Percentiles rank a stretch among this genome's conserved stretches.
phyloP scores from a whole-genome alignment of 306 rosid species.

The Pyrus communis region DNA sequence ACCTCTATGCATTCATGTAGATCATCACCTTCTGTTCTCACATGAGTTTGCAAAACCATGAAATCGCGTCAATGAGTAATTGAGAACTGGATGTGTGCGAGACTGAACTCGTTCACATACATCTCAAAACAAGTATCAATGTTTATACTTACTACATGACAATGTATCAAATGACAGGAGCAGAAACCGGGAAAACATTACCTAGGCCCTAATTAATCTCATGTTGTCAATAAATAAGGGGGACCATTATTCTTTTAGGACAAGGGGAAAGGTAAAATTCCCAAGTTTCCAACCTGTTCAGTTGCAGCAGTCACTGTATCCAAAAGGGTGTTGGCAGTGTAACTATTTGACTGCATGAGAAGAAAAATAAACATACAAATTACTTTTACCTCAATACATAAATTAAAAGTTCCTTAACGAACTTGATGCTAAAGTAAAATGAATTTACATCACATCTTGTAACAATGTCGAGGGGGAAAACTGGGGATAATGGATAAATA shows the following conservation, averaged over 20 bases:
- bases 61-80: too few species aligned
- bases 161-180: too few species aligned
- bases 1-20: too few species aligned
- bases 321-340: slow-evolving; percentile 82
- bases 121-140: neutral
- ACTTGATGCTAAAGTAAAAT: neutral
- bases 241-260: too few species aligned
- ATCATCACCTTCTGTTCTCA: too few species aligned
- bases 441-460: slow-evolving; percentile 91
- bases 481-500: slow-evolving; percentile 10
- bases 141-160: neutral
- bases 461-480: slow-evolving; percentile 58
- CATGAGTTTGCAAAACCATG: too few species aligned
- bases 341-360: slow-evolving; percentile 63
- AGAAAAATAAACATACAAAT: neutral
- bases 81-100: too few species aligned
- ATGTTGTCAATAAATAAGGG: too few species aligned
- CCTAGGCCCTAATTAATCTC: too few species aligned
- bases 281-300: slow-evolving; percentile 53
- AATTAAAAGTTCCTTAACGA: neutral
- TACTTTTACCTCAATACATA: slow-evolving; percentile 6
- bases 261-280: too few species aligned
- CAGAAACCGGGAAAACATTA: too few species aligned
- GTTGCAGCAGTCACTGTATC: slow-evolving; percentile 94
- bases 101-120: neutral